Evolutionary conservation across 1,139 yeast genomes (phyloP).

Genomic region (Entelexis paramagnoliae): DNA sequence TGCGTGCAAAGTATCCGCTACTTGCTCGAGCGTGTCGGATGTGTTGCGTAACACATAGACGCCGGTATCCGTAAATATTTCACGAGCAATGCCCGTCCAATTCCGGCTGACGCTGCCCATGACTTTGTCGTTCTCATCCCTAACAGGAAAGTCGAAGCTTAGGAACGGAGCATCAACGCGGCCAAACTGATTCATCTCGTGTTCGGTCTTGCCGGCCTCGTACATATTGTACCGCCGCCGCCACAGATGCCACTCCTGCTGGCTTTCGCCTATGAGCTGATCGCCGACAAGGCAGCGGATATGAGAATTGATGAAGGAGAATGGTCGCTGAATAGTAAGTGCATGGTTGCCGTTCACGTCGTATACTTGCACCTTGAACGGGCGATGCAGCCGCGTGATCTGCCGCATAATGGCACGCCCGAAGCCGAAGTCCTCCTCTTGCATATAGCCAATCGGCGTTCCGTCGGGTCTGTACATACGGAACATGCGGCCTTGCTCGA

Average conservation of each 20-base stretch:
- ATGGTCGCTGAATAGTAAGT: conserved; percentile 59
- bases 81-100: conserved; percentile 92
- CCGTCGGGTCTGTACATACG: conserved; percentile 64
- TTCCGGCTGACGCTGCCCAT: conserved; percentile 77
- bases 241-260: conserved; percentile 93
- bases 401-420: conserved; percentile 66
- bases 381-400: conserved; percentile 70
- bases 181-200: conserved; percentile 61
- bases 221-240: conserved; percentile 77
- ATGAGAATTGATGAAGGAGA: conserved; percentile 79
- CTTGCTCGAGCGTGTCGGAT: conserved; percentile 27
- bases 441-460: conserved; percentile 64
- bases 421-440: conserved; percentile 67
- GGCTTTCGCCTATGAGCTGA: conserved; percentile 54
- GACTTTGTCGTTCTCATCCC: conserved; percentile 46
- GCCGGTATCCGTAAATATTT: conserved; percentile 88
- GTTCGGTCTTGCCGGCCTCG: conserved; percentile 27
- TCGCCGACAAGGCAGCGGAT: conserved; percentile 50
- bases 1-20: conserved; percentile 42
- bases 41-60: conserved; percentile 51
- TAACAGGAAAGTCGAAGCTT: conserved; percentile 75
- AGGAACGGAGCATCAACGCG: conserved; percentile 77
- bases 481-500: conserved; percentile 82
- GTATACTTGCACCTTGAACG: conserved; percentile 71
- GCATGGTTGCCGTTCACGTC: conserved; percentile 61